These are phyloP conservation scores for Arxiozyma heterogenica DNA, from an alignment of 1,139 yeast species.

Conservation along the genomic window DNA sequence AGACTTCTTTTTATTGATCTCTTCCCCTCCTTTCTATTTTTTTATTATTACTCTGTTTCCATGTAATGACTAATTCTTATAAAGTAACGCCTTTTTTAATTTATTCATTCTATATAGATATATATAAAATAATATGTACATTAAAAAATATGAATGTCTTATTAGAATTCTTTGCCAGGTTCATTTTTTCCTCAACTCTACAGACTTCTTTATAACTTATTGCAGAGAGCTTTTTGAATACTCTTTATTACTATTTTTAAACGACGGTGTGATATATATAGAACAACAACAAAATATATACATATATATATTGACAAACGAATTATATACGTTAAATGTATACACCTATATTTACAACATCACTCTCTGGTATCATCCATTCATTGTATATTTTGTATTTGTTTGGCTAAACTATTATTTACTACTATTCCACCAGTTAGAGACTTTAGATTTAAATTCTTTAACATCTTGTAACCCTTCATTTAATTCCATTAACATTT, in stretches of 20 bases:
- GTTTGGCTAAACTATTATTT: neutral
- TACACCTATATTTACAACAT: no score
- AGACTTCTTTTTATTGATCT: no score
- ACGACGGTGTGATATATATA: no score
- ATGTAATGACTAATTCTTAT: neutral
- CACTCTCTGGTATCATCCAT: no score
- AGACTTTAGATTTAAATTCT: slow-evolving; percentile 2
- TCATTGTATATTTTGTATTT: neutral
- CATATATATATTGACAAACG: neutral
- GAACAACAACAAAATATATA: neutral
- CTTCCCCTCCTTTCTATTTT: no score
- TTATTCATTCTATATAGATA: no score
- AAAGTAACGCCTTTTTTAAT: neutral
- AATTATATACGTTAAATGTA: neutral
- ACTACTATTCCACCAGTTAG: slow-evolving; percentile 4
- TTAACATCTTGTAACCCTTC: slow-evolving; percentile 10
- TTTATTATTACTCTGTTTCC: no score
- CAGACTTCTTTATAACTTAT: neutral
- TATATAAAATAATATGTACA: no score
- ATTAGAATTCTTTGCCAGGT: neutral
- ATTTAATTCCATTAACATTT: slow-evolving; percentile 23
- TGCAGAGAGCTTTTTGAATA: neutral
- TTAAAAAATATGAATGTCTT: no score
- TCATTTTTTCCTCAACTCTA: neutral
- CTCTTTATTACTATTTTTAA: no score